These are phyloP conservation scores for Verticillium nonalfalfae DNA, from an alignment of 2,329 filamentous ascomycete species.

Conservation along the genomic window DNA sequence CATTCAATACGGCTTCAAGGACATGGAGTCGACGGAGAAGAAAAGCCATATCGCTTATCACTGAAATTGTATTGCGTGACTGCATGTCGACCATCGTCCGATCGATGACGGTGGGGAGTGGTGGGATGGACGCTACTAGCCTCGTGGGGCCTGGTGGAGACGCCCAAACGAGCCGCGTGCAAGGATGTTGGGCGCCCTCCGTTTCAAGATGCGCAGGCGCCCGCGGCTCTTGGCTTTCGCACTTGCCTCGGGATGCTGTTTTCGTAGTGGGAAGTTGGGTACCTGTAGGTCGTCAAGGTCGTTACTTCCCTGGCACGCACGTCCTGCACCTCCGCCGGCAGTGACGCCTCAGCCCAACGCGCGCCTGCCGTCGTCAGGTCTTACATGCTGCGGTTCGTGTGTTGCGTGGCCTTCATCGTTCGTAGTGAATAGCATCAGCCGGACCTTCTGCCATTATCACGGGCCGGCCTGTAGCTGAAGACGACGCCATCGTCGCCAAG, in stretches of 20 bases:
- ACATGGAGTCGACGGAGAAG: too few relatives aligned
- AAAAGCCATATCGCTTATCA: too few relatives aligned
- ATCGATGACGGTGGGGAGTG: background rate
- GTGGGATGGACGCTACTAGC: background rate
- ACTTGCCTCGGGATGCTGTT: background rate
- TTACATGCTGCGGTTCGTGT: background rate
- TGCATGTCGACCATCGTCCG: background rate
- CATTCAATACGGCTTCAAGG: too few relatives aligned
- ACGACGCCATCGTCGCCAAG: background rate
- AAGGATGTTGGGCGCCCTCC: background rate
- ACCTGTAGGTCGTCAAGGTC: too few relatives aligned
- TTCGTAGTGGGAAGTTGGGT: background rate
- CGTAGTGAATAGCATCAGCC: background rate
- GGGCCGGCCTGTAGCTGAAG: too few relatives aligned
- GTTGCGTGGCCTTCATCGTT: background rate
- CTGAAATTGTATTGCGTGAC: too few relatives aligned
- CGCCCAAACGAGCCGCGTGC: background rate
- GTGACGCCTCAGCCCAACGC: background rate
- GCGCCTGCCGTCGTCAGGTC: background rate
- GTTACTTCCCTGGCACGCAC: background rate
- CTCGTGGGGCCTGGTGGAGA: background rate
- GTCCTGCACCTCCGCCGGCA: background rate
- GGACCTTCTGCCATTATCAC: background rate
- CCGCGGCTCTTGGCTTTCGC: background rate
- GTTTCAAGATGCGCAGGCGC: background rate